Conservation (phyloP, 2,329 filamentous ascomycete genomes). For the Hypoxylon sp. region DNA sequence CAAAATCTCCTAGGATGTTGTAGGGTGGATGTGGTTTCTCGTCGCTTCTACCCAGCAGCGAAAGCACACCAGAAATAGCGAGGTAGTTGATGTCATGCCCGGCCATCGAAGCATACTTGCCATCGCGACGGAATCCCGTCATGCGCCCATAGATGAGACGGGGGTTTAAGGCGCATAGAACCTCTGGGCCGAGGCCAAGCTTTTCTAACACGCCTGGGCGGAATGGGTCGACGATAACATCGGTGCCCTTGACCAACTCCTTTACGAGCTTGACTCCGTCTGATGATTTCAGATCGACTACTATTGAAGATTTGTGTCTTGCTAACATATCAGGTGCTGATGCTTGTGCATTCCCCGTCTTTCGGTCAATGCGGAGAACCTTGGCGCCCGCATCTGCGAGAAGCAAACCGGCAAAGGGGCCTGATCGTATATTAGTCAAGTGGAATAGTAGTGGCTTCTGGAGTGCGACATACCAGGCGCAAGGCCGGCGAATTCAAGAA, state of each 20-base stretch:
- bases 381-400: constrained; percentile 89
- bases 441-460: neutral
- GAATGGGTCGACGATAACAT: constrained; percentile 92
- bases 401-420: constrained; percentile 87
- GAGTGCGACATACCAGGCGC: constrained; percentile 62
- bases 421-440: constrained; percentile 53
- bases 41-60: constrained; percentile 74
- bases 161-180: constrained; percentile 73
- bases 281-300: constrained; percentile 77
- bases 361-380: constrained; percentile 85
- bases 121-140: constrained; percentile 89
- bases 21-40: constrained; percentile 79
- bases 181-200: constrained; percentile 77
- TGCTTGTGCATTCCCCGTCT: constrained; percentile 46
- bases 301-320: constrained; percentile 81
- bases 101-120: constrained; percentile 85
- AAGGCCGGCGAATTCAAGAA: constrained; percentile 68
- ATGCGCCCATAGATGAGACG: constrained; percentile 83
- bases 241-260: constrained; percentile 67
- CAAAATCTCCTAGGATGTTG: constrained; percentile 91
- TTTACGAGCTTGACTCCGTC: constrained; percentile 72
- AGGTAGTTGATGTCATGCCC: constrained; percentile 98
- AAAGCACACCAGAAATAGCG: constrained; percentile 81
- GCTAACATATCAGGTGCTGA: constrained; percentile 76
- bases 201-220: constrained; percentile 90